phyloP scores from a whole-genome alignment of 495 filamentous ascomycete genomes.

The Aspergillus affinis region DNA sequence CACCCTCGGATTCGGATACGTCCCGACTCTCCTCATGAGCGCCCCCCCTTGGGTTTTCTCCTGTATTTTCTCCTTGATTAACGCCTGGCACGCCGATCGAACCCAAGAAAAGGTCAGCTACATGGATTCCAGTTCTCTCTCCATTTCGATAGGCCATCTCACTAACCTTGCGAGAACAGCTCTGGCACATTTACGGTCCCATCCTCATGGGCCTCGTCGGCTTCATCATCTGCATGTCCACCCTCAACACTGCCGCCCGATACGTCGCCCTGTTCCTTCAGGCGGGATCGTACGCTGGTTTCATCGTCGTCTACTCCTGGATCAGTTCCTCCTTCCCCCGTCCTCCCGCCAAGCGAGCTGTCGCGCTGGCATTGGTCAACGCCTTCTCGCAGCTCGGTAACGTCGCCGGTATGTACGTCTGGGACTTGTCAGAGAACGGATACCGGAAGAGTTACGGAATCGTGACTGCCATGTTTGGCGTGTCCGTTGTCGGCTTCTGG shows the following conservation, averaged over 20 bases:
- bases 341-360: constrained; percentile 80
- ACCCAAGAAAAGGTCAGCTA: constrained; percentile 59
- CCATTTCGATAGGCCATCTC: constrained; percentile 39
- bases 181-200: constrained; percentile 70
- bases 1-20: constrained; percentile 65
- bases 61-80: constrained; percentile 67
- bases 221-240: constrained; percentile 74
- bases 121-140: constrained; percentile 47
- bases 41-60: constrained; percentile 73
- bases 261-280: constrained; percentile 84
- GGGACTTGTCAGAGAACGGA: constrained; percentile 31
- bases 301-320: constrained; percentile 75
- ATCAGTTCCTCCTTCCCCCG: constrained; percentile 76
- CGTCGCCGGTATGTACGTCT: constrained; percentile 36
- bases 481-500: constrained; percentile 31
- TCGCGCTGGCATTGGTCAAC: constrained; percentile 79
- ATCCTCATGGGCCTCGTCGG: constrained; percentile 66
- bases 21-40: constrained; percentile 72
- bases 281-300: constrained; percentile 54
- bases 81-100: constrained; percentile 77
- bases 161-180: constrained; percentile 32
- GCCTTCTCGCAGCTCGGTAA: constrained; percentile 56
- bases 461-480: constrained; percentile 35
- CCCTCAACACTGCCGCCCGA: constrained; percentile 59
- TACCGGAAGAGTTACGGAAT: constrained; percentile 39